A percentile compares a stretch with the other conserved stretches of the same genome.
phyloP scores from a whole-genome alignment of 2,329 filamentous ascomycete genomes.

The Fusarium bactridioides region DNA sequence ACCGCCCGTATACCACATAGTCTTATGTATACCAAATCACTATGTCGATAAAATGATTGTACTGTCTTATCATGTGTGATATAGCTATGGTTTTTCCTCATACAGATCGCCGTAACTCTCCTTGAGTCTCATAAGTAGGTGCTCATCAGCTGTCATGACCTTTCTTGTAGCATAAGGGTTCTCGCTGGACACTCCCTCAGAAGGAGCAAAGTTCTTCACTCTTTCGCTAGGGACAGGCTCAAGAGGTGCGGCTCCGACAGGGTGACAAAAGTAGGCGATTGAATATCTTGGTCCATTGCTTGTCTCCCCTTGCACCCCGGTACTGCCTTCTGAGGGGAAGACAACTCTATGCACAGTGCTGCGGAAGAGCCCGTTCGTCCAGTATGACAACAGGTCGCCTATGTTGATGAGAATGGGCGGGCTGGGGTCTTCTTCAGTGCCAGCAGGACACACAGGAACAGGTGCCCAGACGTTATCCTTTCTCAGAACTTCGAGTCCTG shows the following conservation, averaged over 20 bases:
- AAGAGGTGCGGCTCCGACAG: constrained; percentile 60
- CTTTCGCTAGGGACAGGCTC: constrained; percentile 67
- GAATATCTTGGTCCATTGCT: constrained; percentile 65
- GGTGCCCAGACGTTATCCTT: constrained; percentile 64
- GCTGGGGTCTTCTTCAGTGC: constrained; percentile 63
- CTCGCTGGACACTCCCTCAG: constrained; percentile 41
- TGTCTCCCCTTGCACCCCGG: constrained; percentile 53
- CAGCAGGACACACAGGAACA: constrained; percentile 71
- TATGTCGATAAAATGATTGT: background rate
- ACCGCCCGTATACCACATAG: background rate
- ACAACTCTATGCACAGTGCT: constrained; percentile 91
- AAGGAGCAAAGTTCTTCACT: constrained; percentile 54
- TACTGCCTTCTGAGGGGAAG: constrained; percentile 57
- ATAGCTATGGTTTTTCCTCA: constrained; percentile 46
- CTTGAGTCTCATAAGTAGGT: constrained; percentile 67
- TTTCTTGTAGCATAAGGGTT: constrained; percentile 62
- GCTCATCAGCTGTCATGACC: constrained; percentile 69
- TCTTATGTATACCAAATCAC: background rate
- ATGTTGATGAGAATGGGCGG: constrained; percentile 86
- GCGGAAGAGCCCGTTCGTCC: constrained; percentile 88
- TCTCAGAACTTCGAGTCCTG: constrained; percentile 83
- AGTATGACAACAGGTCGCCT: constrained; percentile 76
- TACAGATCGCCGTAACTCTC: constrained; percentile 68
- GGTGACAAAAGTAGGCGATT: constrained; percentile 75
- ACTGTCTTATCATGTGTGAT: background rate